These are phyloP conservation scores for Comarum palustre DNA, from an alignment of 306 rosid genomes.

Conservation along the genomic window DNA sequence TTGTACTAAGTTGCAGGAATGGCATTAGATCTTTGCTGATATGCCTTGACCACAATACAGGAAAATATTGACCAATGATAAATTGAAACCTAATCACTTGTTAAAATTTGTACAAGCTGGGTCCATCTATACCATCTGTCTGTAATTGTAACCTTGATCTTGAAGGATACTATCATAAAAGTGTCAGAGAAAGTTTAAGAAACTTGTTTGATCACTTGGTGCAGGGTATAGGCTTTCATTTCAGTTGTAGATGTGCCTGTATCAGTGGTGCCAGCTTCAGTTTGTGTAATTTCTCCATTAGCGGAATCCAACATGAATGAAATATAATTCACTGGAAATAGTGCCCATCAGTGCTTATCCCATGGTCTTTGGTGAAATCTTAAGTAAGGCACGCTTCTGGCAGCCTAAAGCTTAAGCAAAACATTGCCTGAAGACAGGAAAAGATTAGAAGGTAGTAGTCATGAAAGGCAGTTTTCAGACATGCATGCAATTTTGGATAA, in stretches of 20 bases:
- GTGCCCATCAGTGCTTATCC: not conserved
- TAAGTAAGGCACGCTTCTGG: constrained; percentile 55
- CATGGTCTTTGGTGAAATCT: constrained; percentile 17
- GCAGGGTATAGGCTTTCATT: constrained; percentile 4
- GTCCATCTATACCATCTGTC: not conserved
- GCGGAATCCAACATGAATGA: not conserved
- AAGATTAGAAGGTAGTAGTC: not conserved
- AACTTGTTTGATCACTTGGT: not conserved
- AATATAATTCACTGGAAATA: not conserved
- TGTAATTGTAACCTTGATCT: not conserved
- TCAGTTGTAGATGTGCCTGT: not conserved
- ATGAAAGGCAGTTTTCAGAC: not conserved
- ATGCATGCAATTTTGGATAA: not conserved
- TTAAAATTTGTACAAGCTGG: not conserved
- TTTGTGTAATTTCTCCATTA: not conserved
- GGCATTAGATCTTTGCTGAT: not conserved
- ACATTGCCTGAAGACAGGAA: constrained; percentile 63
- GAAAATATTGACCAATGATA: not conserved
- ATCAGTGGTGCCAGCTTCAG: not conserved
- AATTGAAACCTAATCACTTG: not conserved
- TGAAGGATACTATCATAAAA: not conserved
- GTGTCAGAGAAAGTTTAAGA: not conserved
- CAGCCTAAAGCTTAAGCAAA: constrained; percentile 68
- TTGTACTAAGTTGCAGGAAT: not conserved
- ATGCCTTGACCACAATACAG: not conserved